Evolutionary conservation across 352 stramenopile genomes (phyloP).

Genomic region (Phytophthora constricta): DNA sequence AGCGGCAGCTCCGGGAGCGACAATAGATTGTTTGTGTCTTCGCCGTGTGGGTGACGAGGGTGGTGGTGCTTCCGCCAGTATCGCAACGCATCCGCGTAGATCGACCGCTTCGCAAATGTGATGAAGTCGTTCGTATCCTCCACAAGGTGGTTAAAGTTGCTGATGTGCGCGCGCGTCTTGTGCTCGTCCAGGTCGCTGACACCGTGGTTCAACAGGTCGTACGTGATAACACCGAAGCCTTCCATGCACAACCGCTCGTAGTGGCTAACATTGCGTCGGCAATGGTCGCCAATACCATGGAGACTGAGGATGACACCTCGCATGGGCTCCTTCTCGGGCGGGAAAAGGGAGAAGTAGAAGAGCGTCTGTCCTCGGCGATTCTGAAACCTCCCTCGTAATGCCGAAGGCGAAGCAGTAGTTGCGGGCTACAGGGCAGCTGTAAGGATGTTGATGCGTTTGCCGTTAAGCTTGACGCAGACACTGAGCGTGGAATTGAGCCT

Average conservation of each 20-base stretch:
- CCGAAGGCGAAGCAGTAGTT: slow-evolving; percentile 38
- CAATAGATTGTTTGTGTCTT: neutral
- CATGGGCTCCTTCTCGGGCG: slow-evolving; percentile 24
- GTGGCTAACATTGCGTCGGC: slow-evolving; percentile 46
- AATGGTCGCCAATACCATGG: slow-evolving; percentile 54
- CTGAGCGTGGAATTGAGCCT: neutral
- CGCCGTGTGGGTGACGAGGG: neutral
- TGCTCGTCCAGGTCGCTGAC: slow-evolving; percentile 47
- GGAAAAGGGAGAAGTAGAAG: slow-evolving; percentile 55
- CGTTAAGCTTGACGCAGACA: neutral
- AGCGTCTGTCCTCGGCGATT: slow-evolving; percentile 46
- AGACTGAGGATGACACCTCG: slow-evolving; percentile 60
- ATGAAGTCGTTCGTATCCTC: slow-evolving; percentile 61
- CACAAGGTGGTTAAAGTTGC: slow-evolving; percentile 49
- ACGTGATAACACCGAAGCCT: slow-evolving; percentile 54
- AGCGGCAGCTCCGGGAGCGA: slow-evolving; percentile 12
- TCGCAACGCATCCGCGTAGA: slow-evolving; percentile 41
- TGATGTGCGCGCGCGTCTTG: slow-evolving; percentile 46
- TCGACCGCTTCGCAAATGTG: slow-evolving; percentile 40
- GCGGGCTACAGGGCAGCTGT: neutral
- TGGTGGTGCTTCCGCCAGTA: slow-evolving; percentile 34
- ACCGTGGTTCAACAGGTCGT: slow-evolving; percentile 59
- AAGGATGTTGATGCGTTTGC: neutral
- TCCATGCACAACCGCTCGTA: slow-evolving; percentile 52
- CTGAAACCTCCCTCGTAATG: slow-evolving; percentile 46